Conservation (phyloP, 2,329 filamentous ascomycete species). For the Colletotrichum sp. region DNA sequence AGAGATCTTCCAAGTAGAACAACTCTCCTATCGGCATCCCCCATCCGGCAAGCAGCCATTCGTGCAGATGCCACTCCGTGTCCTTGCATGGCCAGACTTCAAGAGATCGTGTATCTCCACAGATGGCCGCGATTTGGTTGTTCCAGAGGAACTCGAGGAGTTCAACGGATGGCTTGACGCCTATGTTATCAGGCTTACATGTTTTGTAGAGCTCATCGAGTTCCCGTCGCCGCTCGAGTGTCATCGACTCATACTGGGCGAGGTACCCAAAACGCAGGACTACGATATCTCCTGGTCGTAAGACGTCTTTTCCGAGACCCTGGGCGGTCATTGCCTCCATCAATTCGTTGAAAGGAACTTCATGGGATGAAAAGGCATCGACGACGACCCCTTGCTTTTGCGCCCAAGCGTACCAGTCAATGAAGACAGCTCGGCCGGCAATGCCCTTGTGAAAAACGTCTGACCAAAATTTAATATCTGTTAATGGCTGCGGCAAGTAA, state of each 20-base stretch:
- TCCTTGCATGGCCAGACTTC: constrained; percentile 39
- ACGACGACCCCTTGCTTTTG: constrained; percentile 30
- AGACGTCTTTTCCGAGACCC: neutral
- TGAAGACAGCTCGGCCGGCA: constrained; percentile 52
- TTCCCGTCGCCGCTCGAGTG: constrained; percentile 6
- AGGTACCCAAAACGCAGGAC: constrained; percentile 26
- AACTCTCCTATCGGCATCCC: constrained; percentile 26
- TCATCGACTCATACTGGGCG: constrained; percentile 23
- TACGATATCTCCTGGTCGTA: constrained; percentile 22
- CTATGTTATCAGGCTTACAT: constrained; percentile 27
- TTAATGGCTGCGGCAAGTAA: neutral
- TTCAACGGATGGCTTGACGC: constrained; percentile 39
- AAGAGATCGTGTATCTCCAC: constrained; percentile 36
- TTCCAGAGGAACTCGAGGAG: constrained; percentile 46
- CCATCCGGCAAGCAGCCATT: constrained; percentile 24
- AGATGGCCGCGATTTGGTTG: constrained; percentile 43
- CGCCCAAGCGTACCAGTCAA: constrained; percentile 59
- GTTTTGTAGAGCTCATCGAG: constrained; percentile 22
- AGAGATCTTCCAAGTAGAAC: constrained; percentile 22
- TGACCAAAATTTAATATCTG: neutral
- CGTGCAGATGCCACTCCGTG: constrained; percentile 24
- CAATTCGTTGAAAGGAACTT: constrained; percentile 22
- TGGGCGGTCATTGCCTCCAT: constrained; percentile 16
- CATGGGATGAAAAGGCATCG: constrained; percentile 21
- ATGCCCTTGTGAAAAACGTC: constrained; percentile 34